A percentile compares a stretch with the other conserved stretches of the same genome.
phyloP scores from a whole-genome alignment of 495 filamentous ascomycete genomes.

The Aspergillus carlsbadensis region DNA sequence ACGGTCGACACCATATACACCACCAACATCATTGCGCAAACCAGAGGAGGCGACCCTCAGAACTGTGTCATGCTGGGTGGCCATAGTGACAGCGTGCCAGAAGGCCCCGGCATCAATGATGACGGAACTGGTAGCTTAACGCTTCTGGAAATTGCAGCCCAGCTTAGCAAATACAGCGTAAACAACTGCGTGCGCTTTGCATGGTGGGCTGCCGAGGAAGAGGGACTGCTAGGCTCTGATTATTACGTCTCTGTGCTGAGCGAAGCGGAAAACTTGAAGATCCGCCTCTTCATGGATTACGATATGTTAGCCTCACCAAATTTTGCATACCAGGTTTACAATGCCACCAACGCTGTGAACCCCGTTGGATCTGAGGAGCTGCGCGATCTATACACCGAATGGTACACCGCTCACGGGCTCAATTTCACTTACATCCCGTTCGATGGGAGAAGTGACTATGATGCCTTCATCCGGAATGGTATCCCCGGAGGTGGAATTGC shows the following conservation, averaged over 20 bases:
- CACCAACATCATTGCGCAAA: slow-evolving; percentile 64
- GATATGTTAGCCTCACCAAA: slow-evolving; percentile 75
- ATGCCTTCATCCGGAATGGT: slow-evolving; percentile 59
- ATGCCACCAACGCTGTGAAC: slow-evolving; percentile 59
- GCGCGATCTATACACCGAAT: slow-evolving; percentile 61
- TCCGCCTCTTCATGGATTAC: slow-evolving; percentile 69
- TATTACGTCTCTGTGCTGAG: slow-evolving; percentile 54
- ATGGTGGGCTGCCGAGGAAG: slow-evolving; percentile 67
- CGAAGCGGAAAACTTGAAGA: slow-evolving; percentile 51
- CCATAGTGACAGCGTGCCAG: slow-evolving; percentile 65
- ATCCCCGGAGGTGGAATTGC: slow-evolving; percentile 66
- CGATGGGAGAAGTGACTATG: slow-evolving; percentile 66
- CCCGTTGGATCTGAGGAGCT: slow-evolving; percentile 61
- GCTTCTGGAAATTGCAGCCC: slow-evolving; percentile 59
- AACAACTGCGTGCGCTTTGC: slow-evolving; percentile 68
- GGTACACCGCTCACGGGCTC: slow-evolving; percentile 43
- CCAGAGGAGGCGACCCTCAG: slow-evolving; percentile 58
- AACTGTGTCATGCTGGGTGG: slow-evolving; percentile 63
- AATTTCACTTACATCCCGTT: slow-evolving; percentile 56
- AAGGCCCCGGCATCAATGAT: slow-evolving; percentile 63
- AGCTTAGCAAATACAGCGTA: slow-evolving; percentile 54
- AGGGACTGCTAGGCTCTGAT: slow-evolving; percentile 59
- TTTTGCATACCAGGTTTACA: slow-evolving; percentile 64
- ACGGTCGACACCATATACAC: slow-evolving; percentile 45
- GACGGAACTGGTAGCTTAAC: slow-evolving; percentile 65